Evolutionary conservation across 2,329 filamentous ascomycete genomes (phyloP), one percentile per base, ranked within the genome.

Genomic region (Penicillium hesseltinei): DNA sequence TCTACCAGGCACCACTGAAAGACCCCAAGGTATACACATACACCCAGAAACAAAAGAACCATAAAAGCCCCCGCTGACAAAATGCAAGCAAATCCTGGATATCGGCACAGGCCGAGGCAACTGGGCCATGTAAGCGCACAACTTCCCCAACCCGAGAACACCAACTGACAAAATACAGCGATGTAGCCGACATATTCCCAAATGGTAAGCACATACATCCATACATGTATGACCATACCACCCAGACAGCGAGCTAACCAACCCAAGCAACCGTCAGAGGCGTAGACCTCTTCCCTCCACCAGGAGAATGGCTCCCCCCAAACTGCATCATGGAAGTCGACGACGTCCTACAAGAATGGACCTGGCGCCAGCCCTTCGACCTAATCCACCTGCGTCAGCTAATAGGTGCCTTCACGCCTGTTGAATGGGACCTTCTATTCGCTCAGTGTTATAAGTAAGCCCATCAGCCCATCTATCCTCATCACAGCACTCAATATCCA

Each of bases 241-340:
- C 23, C 9, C 13, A 19, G 10, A 25, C 21, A 25, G 5, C 7
- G 11, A 36, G 17, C 48, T 50, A 19, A 56, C 33, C 15, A 35
- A 23, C 29, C 8, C 5, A 17, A 56, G 54, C 54, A 19, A 56
- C 35, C 27, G 49, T 56, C 40, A 51, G 54, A 44, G 54, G 54
- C 15, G 61, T 67, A n/a, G 65, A 67, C 46, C 65, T 67, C 33
- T 66, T 62, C 21, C 55, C 55, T 1, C 55, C 55, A n/a, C 55
- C 55, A 31, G 36, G 29, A 15, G 47, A 52, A 2, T 67, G 62
- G 62, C 49, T 63, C 9, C 62, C 64, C 23, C 63, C 66, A 27
- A 67, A 67, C 54, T 64, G 57, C 45, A 36, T 52, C 36, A 61
- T 67, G 52, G 64, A 65, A 48, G 57, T 67, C 31, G 59, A 65